phyloP scores from a whole-genome alignment of 768 basidiomycete genomes.

The Lyophyllum semitale region DNA sequence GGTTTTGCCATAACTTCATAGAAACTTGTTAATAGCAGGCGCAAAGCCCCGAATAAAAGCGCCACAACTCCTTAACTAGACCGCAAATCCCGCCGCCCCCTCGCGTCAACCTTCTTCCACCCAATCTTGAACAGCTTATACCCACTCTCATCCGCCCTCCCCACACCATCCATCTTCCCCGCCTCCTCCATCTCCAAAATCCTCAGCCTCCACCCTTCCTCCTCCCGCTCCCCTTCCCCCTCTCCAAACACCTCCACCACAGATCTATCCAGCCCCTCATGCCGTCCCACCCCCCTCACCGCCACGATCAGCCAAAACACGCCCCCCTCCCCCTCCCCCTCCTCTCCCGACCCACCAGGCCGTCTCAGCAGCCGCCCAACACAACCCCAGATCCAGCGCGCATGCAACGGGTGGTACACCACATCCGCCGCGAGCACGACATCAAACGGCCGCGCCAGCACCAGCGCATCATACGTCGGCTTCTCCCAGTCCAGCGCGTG shows the following conservation, averaged over 20 bases:
- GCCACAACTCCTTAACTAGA: too few relatives aligned
- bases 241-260: conserved; percentile 54
- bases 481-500: conserved; percentile 65
- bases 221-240: background rate
- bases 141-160: conserved; percentile 68
- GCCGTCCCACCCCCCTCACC: conserved; percentile 63
- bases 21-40: too few relatives aligned
- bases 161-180: conserved; percentile 52
- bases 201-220: conserved; percentile 30
- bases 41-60: too few relatives aligned
- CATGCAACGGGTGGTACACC: conserved; percentile 72
- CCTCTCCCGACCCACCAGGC: conserved; percentile 18
- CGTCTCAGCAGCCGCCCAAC: conserved; percentile 50
- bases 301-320: conserved; percentile 79
- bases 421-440: conserved; percentile 80
- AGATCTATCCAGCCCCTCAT: conserved; percentile 56
- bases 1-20: too few relatives aligned
- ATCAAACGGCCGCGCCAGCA: conserved; percentile 53
- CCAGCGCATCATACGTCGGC: conserved; percentile 38
- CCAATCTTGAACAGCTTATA: conserved; percentile 74
- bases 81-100: background rate
- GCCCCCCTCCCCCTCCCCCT: conserved; percentile 30
- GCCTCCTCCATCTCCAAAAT: conserved; percentile 51
- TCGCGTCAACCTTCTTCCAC: conserved; percentile 40
- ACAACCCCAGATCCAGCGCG: conserved; percentile 66